These are phyloP conservation scores for Cryphonectria japonica DNA, from an alignment of 2,329 filamentous ascomycete species.

Conservation along the genomic window DNA sequence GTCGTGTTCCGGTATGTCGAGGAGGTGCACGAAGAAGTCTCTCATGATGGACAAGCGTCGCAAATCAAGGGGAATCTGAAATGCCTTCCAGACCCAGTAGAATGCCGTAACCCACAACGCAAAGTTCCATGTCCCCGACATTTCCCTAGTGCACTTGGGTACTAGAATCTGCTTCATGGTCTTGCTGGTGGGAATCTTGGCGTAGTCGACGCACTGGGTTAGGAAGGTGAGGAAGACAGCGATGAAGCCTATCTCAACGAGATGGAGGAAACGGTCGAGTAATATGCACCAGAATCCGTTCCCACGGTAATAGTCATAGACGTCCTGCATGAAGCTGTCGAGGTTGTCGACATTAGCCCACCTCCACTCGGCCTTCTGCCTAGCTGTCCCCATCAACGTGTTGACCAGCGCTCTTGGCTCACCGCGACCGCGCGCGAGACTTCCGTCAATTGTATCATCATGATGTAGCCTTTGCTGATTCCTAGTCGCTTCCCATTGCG, in stretches of 20 bases:
- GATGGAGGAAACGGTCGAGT: slow-evolving; percentile 69
- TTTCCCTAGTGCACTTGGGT: slow-evolving; percentile 73
- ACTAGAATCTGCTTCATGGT: slow-evolving; percentile 61
- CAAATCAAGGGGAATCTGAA: slow-evolving; percentile 74
- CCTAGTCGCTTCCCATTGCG: slow-evolving; percentile 60
- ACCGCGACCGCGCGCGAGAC: slow-evolving; percentile 32
- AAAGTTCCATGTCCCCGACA: slow-evolving; percentile 77
- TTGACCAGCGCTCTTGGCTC: slow-evolving; percentile 36
- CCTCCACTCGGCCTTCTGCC: slow-evolving; percentile 84
- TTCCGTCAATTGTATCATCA: slow-evolving; percentile 38
- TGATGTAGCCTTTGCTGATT: slow-evolving; percentile 55
- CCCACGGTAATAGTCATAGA: slow-evolving; percentile 84
- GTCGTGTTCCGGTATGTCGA: slow-evolving; percentile 80
- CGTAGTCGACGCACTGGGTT: slow-evolving; percentile 83
- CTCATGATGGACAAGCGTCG: slow-evolving; percentile 76
- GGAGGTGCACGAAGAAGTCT: slow-evolving; percentile 81
- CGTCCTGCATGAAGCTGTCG: slow-evolving; percentile 81
- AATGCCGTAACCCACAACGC: slow-evolving; percentile 84
- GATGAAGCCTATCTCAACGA: slow-evolving; percentile 81
- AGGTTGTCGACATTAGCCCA: slow-evolving; percentile 92
- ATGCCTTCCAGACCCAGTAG: slow-evolving; percentile 80
- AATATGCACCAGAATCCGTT: slow-evolving; percentile 86
- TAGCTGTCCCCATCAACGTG: slow-evolving; percentile 44
- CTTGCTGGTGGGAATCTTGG: slow-evolving; percentile 68
- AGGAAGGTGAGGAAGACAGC: slow-evolving; percentile 82